phyloP scores from a whole-genome alignment of 2,329 filamentous ascomycete species.

The Fusarium sp. region DNA sequence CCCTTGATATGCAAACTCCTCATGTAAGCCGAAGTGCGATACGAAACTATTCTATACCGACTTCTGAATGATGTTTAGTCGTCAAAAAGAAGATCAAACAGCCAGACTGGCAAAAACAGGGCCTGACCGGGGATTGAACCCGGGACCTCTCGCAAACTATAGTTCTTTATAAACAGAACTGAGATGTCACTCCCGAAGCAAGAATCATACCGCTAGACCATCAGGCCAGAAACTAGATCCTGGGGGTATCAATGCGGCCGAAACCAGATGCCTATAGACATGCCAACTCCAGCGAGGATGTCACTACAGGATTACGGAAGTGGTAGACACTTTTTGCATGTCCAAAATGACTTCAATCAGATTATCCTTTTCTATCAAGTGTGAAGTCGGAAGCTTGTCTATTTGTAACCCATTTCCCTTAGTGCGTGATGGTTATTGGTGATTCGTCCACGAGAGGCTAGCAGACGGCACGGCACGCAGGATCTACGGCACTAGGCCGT shows the following conservation, averaged over 20 bases:
- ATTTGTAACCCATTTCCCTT: fast-evolving
- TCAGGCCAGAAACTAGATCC: slow-evolving; percentile 23
- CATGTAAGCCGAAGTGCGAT: no score
- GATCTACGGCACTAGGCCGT: not conserved
- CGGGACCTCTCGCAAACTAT: slow-evolving; percentile 55
- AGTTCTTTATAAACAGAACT: slow-evolving; percentile 1
- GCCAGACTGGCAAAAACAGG: slow-evolving; percentile 30
- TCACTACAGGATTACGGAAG: no score
- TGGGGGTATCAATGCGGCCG: not conserved
- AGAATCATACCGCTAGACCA: slow-evolving; percentile 34
- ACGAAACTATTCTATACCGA: no score
- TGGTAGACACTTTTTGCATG: no score
- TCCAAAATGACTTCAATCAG: no score
- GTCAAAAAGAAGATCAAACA: not conserved
- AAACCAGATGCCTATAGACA: not conserved
- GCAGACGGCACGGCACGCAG: not conserved
- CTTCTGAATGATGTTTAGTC: fast-evolving
- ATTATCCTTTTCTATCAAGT: not conserved
- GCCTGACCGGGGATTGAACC: slow-evolving; percentile 59
- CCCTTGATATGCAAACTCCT: no score
- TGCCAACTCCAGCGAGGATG: no score
- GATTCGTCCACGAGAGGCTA: not conserved
- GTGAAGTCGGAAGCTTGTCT: not conserved
- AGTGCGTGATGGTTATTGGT: no score
- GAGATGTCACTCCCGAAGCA: slow-evolving; percentile 31